Evolutionary conservation across 208 protist species (phyloP).

Genomic region (Crithidia fasciculata): DNA sequence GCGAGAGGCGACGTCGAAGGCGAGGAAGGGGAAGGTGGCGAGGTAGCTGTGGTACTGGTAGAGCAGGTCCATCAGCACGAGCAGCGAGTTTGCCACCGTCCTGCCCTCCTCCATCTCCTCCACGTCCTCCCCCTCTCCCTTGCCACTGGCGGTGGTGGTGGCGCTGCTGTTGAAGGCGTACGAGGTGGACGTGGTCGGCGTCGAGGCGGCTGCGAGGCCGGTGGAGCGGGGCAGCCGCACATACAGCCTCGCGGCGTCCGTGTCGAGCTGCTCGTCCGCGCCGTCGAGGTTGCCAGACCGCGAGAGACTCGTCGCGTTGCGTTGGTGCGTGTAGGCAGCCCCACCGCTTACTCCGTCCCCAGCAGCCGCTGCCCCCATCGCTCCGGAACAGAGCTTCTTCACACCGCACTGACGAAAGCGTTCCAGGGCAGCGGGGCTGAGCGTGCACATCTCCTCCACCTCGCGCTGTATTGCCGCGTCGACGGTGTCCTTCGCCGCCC

Average conservation of each 20-base stretch:
- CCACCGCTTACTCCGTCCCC: background rate
- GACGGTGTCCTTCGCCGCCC: slow-evolving; percentile 57
- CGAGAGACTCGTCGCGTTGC: background rate
- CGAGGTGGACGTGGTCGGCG: slow-evolving; percentile 1
- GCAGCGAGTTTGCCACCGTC: slow-evolving; percentile 69
- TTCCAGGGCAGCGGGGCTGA: slow-evolving; percentile 37
- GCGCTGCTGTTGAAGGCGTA: slow-evolving; percentile 9
- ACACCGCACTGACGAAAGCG: slow-evolving; percentile 41
- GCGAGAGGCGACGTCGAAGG: slow-evolving; percentile 74
- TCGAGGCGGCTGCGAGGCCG: background rate
- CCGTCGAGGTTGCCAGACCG: slow-evolving; percentile 14
- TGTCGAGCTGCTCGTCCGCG: slow-evolving; percentile 26
- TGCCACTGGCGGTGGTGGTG: background rate
- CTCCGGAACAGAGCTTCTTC: slow-evolving; percentile 7
- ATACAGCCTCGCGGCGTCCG: slow-evolving; percentile 43
- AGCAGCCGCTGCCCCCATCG: background rate
- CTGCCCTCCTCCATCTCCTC: slow-evolving; percentile 61
- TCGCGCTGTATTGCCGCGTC: slow-evolving; percentile 63
- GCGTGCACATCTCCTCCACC: slow-evolving; percentile 67
- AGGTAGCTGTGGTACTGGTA: slow-evolving; percentile 79
- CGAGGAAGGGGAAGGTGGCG: slow-evolving; percentile 79
- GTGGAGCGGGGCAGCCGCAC: slow-evolving; percentile 29
- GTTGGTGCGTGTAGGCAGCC: background rate
- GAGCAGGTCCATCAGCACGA: slow-evolving; percentile 80
- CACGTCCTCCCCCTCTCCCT: slow-evolving; percentile 6